Conservation (phyloP, 1,284 basidiomycete genomes). For the Mycosarcoma mackinlayi region DNA sequence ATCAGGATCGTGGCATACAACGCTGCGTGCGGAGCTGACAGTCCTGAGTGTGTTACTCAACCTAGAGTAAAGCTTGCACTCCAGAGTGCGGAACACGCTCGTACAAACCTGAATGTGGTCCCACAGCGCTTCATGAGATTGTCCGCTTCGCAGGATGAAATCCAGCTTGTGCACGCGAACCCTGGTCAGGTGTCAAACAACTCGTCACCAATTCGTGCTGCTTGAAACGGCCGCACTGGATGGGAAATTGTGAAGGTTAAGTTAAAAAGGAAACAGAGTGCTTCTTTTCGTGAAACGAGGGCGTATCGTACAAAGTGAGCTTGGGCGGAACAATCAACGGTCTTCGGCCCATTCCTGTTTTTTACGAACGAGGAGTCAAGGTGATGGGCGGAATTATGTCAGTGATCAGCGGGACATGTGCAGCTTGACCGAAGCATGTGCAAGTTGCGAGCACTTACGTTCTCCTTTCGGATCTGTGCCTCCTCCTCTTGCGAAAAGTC, state of each 20-base stretch:
- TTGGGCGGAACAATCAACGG: constrained; percentile 37
- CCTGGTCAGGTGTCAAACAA: neutral
- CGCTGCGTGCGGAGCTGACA: no score
- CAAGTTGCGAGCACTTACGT: constrained; percentile 71
- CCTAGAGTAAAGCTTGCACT: no score
- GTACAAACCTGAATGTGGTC: no score
- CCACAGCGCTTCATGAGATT: no score
- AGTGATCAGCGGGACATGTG: neutral
- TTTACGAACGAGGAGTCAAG: neutral
- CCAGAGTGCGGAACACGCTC: no score
- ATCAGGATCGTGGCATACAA: constrained; percentile 1
- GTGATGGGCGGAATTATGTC: neutral
- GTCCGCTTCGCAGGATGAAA: no score
- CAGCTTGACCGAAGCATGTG: neutral
- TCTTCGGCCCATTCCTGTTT: constrained; percentile 66
- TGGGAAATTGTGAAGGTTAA: neutral
- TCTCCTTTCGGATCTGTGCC: constrained; percentile 99
- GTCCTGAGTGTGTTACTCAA: no score
- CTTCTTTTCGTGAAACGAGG: constrained; percentile 4
- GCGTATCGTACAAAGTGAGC: constrained; percentile 4
- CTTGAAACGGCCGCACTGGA: no score
- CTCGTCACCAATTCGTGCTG: no score
- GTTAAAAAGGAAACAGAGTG: no score
- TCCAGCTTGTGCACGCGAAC: neutral
- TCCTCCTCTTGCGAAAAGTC: constrained; percentile 99